Base-by-base conservation (phyloP, 2,329 filamentous ascomycete genomes). In the Hypoxylon sp. region DNA sequence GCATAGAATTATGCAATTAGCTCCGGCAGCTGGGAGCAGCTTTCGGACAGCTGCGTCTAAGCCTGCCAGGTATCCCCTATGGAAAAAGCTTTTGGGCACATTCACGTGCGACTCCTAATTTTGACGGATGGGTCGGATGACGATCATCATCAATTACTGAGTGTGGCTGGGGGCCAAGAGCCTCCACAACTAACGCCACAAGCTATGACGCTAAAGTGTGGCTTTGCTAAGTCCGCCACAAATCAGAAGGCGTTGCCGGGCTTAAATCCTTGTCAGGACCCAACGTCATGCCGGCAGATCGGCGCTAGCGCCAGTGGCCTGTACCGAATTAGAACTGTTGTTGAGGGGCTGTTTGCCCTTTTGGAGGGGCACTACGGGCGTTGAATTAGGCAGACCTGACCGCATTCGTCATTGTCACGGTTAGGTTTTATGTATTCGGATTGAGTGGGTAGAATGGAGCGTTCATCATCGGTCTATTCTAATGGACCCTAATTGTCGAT, bases 341-440 rank as follows among this genome's bases (percentile, higher is more conserved):
- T 11, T 38, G 56, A 45, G 63, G 65, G 53, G 44, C 52, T n/a
- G 46, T 51, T 64, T 42, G 58, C 46, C 30, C 30, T 24, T n/a
- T n/a, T 46, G 36, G 60, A 56, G 64, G 52, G 52, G 61, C 52
- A 45, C 53, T 50, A 51, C 14, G 30, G 38, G 52, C 24, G 52
- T 33, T 55, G 45, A 58, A 45, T 53, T 50, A 36, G 51, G 48
- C 48, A 20, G 40, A 53, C 28, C 16, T 53, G 51, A 56, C 60
- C 54, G 55, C 61, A 65, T 67, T 67, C 67, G 67, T 69, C 67
- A 67, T 69, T 60, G 58, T 62, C 18, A 53, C 24, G 20, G 56
- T 48, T 36, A 36, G 26, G 26, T 55, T 14, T 46, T 36, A n/a
- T n/a, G n/a, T n/a, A 22, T 28, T 55, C 46, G 51, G 52, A 49